Percentiles rank a stretch among this genome's conserved stretches.
phyloP scores from a whole-genome alignment of 2,329 filamentous ascomycete species.

The Pseudogymnoascus sp. region DNA sequence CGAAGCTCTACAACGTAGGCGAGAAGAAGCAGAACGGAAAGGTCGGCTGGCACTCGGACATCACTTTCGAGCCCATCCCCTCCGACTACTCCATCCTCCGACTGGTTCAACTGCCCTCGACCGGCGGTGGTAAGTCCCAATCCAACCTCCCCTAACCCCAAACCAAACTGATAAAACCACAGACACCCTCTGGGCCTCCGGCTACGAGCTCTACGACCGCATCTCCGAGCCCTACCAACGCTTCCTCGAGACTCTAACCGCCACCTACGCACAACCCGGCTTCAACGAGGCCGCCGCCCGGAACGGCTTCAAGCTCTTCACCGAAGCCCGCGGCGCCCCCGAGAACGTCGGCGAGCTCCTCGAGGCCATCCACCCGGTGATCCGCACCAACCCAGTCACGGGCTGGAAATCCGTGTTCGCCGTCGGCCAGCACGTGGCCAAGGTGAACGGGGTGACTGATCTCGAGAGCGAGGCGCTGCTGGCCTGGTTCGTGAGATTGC shows the following conservation, averaged over 20 bases:
- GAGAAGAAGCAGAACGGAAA: slow-evolving; percentile 39
- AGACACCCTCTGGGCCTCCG: slow-evolving; percentile 61
- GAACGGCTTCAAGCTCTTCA: slow-evolving; percentile 41
- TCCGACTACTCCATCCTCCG: slow-evolving; percentile 50
- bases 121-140: slow-evolving; percentile 26
- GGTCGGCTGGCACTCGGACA: slow-evolving; percentile 54
- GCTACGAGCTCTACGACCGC: slow-evolving; percentile 60
- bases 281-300: slow-evolving; percentile 43
- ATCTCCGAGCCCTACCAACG: slow-evolving; percentile 48
- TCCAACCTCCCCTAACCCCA: slow-evolving; percentile 30
- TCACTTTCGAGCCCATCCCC: slow-evolving; percentile 57
- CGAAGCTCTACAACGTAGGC: slow-evolving; percentile 32
- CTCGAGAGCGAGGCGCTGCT: slow-evolving; percentile 43
- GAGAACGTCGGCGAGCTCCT: slow-evolving; percentile 43
- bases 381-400: slow-evolving; percentile 52
- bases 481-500: slow-evolving; percentile 43
- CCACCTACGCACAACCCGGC: slow-evolving; percentile 43
- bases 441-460: slow-evolving; percentile 44
- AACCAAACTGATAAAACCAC: background rate
- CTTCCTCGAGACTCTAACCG: slow-evolving; percentile 53
- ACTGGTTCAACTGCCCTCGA: slow-evolving; percentile 25
- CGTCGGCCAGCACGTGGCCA: slow-evolving; percentile 42
- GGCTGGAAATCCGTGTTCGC: slow-evolving; percentile 51
- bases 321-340: slow-evolving; percentile 40
- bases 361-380: slow-evolving; percentile 45